phyloP scores from a whole-genome alignment of 1,284 basidiomycete species.

The Flammula alnicola region DNA sequence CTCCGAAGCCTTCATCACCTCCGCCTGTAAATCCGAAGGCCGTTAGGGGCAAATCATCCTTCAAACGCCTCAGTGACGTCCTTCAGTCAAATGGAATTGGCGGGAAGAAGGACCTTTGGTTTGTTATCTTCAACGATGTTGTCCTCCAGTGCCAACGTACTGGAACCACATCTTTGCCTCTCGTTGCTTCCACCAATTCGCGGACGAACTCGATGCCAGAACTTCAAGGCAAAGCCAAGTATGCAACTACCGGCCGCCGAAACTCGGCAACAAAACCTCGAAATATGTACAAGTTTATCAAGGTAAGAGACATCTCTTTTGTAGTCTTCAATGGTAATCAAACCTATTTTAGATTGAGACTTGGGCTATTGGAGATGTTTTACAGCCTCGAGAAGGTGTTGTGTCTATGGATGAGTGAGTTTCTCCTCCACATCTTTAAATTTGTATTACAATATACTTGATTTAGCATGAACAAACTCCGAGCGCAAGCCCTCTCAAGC shows the following conservation, averaged over 20 bases:
- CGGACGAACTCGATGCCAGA: slow-evolving; percentile 79
- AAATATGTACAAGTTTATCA: slow-evolving; percentile 89
- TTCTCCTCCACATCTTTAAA: slow-evolving; percentile 20
- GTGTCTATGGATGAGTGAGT: slow-evolving; percentile 87
- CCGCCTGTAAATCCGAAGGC: slow-evolving; percentile 60
- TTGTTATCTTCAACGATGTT: slow-evolving; percentile 95
- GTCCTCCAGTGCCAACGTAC: slow-evolving; percentile 89
- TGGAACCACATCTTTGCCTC: slow-evolving; percentile 86
- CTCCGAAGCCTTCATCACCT: slow-evolving; percentile 45
- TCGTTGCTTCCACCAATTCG: slow-evolving; percentile 74
- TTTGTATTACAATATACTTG: slow-evolving; percentile 11
- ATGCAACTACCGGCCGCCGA: slow-evolving; percentile 75
- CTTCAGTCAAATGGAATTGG: slow-evolving; percentile 64
- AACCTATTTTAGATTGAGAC: slow-evolving; percentile 71
- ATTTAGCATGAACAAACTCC: slow-evolving; percentile 69
- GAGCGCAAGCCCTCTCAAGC: slow-evolving; percentile 58
- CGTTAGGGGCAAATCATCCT: slow-evolving; percentile 79
- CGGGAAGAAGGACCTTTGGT: slow-evolving; percentile 89
- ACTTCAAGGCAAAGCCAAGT: slow-evolving; percentile 78
- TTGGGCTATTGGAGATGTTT: slow-evolving; percentile 82
- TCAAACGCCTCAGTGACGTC: slow-evolving; percentile 85
- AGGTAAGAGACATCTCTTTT: slow-evolving; percentile 47
- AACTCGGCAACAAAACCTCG: slow-evolving; percentile 79
- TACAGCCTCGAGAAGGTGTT: slow-evolving; percentile 73
- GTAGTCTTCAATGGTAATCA: slow-evolving; percentile 11